These are phyloP conservation scores for Barnettozyma wickerhamii DNA, from an alignment of 805 yeast genomes.

Conservation along the genomic window DNA sequence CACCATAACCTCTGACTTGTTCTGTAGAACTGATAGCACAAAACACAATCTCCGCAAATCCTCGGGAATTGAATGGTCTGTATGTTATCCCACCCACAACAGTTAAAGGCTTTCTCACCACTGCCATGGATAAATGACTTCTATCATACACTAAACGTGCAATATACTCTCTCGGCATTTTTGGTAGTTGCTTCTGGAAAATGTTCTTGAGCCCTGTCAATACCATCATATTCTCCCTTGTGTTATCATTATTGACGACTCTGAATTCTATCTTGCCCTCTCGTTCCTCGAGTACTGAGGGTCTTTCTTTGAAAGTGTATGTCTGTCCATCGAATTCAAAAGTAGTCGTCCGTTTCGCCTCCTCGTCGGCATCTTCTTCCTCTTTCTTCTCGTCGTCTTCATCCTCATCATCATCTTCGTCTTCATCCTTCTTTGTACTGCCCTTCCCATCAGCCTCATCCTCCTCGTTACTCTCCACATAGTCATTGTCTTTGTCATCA, in stretches of 20 bases:
- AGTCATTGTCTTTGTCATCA: slow-evolving; percentile 18
- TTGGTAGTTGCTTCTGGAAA: slow-evolving; percentile 95
- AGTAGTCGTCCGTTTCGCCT: slow-evolving; percentile 34
- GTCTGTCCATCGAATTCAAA: slow-evolving; percentile 63
- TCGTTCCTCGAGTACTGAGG: slow-evolving; percentile 90
- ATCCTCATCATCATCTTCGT: slow-evolving; percentile 18
- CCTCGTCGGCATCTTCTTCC: slow-evolving; percentile 30
- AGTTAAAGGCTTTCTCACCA: slow-evolving; percentile 85
- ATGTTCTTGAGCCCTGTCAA: slow-evolving; percentile 93
- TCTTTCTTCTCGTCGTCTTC: slow-evolving; percentile 21
- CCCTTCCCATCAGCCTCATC: slow-evolving; percentile 24
- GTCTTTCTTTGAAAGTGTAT: slow-evolving; percentile 85
- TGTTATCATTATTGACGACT: slow-evolving; percentile 93
- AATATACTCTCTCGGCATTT: slow-evolving; percentile 97
- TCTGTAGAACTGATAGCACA: slow-evolving; percentile 98
- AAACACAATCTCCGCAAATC: slow-evolving; percentile 96
- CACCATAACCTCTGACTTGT: slow-evolving; percentile 98
- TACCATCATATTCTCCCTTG: slow-evolving; percentile 82
- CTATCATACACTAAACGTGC: slow-evolving; percentile 92
- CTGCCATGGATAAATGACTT: slow-evolving; percentile 93
- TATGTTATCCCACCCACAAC: slow-evolving; percentile 98
- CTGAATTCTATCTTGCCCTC: slow-evolving; percentile 92
- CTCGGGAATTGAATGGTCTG: slow-evolving; percentile 85
- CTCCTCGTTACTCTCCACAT: slow-evolving; percentile 15
- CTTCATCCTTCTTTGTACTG: slow-evolving; percentile 19